Conservation (phyloP, 306 rosid genomes). For the Prunus davidiana region DNA sequence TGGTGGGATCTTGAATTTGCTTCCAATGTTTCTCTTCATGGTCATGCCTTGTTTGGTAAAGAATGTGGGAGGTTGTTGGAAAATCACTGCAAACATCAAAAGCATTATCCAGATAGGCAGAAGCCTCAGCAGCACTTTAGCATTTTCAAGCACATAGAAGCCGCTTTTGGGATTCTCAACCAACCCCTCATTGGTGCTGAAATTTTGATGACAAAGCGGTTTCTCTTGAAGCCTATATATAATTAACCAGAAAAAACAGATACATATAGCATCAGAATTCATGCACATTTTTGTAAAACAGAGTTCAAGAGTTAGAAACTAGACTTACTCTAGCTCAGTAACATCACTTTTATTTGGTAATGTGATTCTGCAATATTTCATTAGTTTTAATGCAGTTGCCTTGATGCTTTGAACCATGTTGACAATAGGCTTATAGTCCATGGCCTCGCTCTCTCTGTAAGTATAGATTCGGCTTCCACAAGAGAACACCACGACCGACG, state of each 20-base stretch:
- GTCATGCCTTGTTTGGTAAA: slow-evolving; percentile 97
- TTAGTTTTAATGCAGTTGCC: slow-evolving; percentile 47
- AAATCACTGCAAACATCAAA: slow-evolving; percentile 89
- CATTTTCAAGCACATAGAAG: slow-evolving; percentile 32
- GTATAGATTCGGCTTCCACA: slow-evolving; percentile 65
- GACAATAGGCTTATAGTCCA: slow-evolving; percentile 26
- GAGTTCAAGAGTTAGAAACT: not conserved
- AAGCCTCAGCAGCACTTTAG: slow-evolving; percentile 54
- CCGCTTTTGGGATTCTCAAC: slow-evolving; percentile 35
- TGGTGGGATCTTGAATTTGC: slow-evolving; percentile 77
- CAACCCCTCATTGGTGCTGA: slow-evolving; percentile 30
- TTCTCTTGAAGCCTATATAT: slow-evolving; percentile 70
- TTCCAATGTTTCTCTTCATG: slow-evolving; percentile 78
- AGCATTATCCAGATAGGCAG: slow-evolving; percentile 92
- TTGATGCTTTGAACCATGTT: slow-evolving; percentile 43
- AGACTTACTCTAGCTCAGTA: slow-evolving; percentile 79
- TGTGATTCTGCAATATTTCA: slow-evolving; percentile 35
- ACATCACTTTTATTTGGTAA: slow-evolving; percentile 42
- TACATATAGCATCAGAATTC: not conserved
- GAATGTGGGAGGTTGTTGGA: slow-evolving; percentile 82
- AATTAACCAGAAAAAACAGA: slow-evolving; percentile 3
- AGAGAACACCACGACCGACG: slow-evolving; percentile 51
- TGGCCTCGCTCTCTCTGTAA: slow-evolving; percentile 35
- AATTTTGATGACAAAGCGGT: slow-evolving; percentile 59
- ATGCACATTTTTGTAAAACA: not conserved